phyloP scores from a whole-genome alignment of 75 land plant species.

The Azolla pinnata region DNA sequence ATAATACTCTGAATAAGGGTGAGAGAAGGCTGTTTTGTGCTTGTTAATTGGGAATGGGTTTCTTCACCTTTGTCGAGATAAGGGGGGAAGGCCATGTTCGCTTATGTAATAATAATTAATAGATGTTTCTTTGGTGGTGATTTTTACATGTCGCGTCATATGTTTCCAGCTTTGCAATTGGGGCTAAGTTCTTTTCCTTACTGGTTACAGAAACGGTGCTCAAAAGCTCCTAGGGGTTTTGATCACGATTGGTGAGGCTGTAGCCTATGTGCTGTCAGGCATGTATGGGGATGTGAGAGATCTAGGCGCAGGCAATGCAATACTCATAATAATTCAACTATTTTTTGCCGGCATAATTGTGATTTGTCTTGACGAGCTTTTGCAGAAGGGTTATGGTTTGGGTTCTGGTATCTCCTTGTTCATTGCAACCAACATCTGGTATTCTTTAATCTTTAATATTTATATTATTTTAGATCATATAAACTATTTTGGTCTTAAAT shows the following conservation, averaged over 20 bases:
- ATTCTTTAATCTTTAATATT: too few species aligned
- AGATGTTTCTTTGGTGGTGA: too few species aligned
- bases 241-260: conserved; percentile 82
- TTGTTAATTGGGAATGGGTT: too few species aligned
- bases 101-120: too few species aligned
- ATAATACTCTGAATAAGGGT: too few species aligned
- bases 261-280: conserved; percentile 80
- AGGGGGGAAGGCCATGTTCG: too few species aligned
- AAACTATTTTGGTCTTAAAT: too few species aligned
- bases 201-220: conserved; percentile 51
- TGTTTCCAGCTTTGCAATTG: conserved; percentile 16
- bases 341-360: conserved; percentile 80
- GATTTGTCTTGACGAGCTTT: conserved; percentile 70
- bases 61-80: too few species aligned
- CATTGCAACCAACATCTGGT: conserved; percentile 91
- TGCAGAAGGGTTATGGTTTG: conserved; percentile 87
- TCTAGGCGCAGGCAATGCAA: conserved; percentile 82
- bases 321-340: conserved; percentile 71
- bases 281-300: conserved; percentile 79
- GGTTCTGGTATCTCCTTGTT: conserved; percentile 85
- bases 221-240: conserved; percentile 71
- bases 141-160: too few species aligned
- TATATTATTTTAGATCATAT: too few species aligned
- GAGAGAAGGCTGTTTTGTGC: too few species aligned
- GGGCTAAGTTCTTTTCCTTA: neutral